Evolutionary conservation across 2,329 filamentous ascomycete species (phyloP), one percentile per base, ranked within the genome.

Genomic region (Colletotrichum shisoi): DNA sequence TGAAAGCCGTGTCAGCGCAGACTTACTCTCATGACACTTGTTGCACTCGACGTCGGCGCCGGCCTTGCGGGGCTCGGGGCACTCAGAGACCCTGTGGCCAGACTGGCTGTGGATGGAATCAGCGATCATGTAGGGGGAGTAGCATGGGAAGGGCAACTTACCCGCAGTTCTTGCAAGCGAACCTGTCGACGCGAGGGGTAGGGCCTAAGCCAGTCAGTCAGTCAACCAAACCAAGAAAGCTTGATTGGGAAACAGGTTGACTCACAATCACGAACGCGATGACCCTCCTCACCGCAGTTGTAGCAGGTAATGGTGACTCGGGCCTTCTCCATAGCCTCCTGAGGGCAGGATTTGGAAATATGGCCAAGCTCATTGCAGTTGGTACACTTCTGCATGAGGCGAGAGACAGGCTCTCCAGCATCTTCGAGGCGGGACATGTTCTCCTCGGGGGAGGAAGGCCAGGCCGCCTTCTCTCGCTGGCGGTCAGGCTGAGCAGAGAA

Each of bases 231-330:
- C 13, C 5, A n/a, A 45, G 12, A n/a, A 17, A 17, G 8, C 15
- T 34, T 5, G 12, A 11, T 6, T 17, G 5, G 4, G 45, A 49
- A 21, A 21, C 8, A 17, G n/a, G 24, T n/a, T 6, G 61, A 78
- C 84, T 77, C 73, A 87, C 90, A 93, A 71, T 93, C 89, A 58
- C 90, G 87, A 58, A 89, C 78, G 65, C 89, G 88, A 72, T 92
- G 90, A 11, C 89, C 89, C 31, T 81, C 77, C 45, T 83, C 81
- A 4, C 83, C 79, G 70, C 90, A 92, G 78, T 92, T 89, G 78
- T 81, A 84, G 75, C 90, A 93, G 53, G 80, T 81, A 56, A 91
- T 83, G 44, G 81, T 72, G 15, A 76, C 72, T 46, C 83, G 78
- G 2, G 76, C 74, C 27, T 74, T 77, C 73, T 89, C 86, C 0